Percentiles rank a stretch among this genome's conserved stretches.
phyloP scores from a whole-genome alignment of 202 grass and related monocot species.

The Miscanthus sacchariflorus region DNA sequence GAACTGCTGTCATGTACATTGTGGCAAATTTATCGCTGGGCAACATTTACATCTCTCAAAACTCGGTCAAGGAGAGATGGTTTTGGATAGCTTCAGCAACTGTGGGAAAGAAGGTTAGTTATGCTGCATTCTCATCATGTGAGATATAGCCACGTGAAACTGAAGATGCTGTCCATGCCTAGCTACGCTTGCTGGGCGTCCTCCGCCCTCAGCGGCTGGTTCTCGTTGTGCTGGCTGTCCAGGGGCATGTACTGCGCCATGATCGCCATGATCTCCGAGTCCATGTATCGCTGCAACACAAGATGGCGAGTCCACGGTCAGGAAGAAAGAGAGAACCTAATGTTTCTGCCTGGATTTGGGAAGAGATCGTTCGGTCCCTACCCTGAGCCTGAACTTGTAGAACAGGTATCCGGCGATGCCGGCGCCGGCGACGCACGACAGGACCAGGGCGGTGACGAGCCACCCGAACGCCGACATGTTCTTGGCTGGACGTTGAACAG shows the following conservation, averaged over 20 bases:
- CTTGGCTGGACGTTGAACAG: conserved; percentile 52
- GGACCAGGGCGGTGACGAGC: conserved; percentile 56
- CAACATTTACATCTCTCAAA: not conserved
- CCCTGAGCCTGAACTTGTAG: conserved; percentile 97
- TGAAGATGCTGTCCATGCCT: not conserved
- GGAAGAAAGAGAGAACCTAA: not conserved
- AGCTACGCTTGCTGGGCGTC: conserved; percentile 54
- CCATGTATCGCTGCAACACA: conserved; percentile 80
- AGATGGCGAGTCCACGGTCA: not conserved
- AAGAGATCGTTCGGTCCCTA: conserved; percentile 35
- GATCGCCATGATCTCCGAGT: conserved; percentile 84
- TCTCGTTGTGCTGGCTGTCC: conserved; percentile 65
- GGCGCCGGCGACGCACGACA: conserved; percentile 63
- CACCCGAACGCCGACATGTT: conserved; percentile 58
- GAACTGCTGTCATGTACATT: conserved; percentile 4
- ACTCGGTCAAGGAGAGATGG: not conserved
- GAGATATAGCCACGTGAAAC: not conserved
- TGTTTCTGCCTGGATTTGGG: not conserved
- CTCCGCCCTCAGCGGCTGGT: conserved; percentile 56
- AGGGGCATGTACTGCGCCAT: conserved; percentile 98
- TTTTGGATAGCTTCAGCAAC: not conserved
- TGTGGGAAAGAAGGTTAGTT: not conserved
- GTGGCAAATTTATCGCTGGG: not conserved
- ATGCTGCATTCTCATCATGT: not conserved
- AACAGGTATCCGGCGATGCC: conserved; percentile 70